Evolutionary conservation across 2,329 filamentous ascomycete species (phyloP), one percentile per base, ranked within the genome.

Genomic region (Tolypocladium pustulatum): DNA sequence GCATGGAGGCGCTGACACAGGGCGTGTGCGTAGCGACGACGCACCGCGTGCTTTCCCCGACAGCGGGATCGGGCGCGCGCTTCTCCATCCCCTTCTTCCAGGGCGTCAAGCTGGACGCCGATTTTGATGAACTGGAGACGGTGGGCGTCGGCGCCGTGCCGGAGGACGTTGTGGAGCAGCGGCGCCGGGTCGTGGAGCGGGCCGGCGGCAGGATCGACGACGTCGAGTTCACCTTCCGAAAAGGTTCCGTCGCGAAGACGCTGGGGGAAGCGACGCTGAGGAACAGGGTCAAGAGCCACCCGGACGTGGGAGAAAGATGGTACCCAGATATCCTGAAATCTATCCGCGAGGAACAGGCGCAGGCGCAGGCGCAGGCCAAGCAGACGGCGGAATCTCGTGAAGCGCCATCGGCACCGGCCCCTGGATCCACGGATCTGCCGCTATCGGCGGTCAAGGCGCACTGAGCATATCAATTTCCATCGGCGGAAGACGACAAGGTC

Each of bases 81-180:
- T 93, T 86, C 75, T 89, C 85, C 9, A 87, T 95, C 54, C 91
- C 91, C 0, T 95, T 96, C 74, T 95, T 95, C 76, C 91, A 94
- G 71, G 91, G 91, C 27, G 89, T 95, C 60, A 85, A 85, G 66
- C 85, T 90, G 59, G 89, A 91, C 70, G 85, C 89, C 0, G 82
- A 83, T 22, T 95, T 95, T 69, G 90, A 91, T 68, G 86, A 88
- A 65, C 84, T 94, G 73, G 87, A 83, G 69, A 72, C 66, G 27
- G 77, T 81, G 20, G 82, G 80, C n/a, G 78, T 81, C n/a, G 81
- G 78, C 1, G 62, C 65, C 27, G 80, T 86, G 13, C 88, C 89
- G 0, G 81, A 82, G 34, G 78, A 79, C 15, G 83, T 92, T 20
- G 77, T 79, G 65, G 81, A 77, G 67, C 78, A 89, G 75, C 77